These are phyloP conservation scores for Barnettozyma hawaiiensis DNA, from an alignment of 1,139 yeast genomes.

Conservation along the genomic window DNA sequence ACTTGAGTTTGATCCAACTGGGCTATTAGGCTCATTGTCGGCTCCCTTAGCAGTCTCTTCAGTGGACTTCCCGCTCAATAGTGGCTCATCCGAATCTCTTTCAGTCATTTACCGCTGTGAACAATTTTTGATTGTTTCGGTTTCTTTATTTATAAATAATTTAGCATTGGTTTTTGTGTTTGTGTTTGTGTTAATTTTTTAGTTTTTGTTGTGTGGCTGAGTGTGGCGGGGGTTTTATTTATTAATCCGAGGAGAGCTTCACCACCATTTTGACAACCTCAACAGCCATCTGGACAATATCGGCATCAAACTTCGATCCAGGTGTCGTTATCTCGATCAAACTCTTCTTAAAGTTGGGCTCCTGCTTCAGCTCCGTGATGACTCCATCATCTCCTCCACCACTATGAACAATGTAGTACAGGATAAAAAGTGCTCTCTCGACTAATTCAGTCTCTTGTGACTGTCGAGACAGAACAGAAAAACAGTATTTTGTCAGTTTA, in stretches of 20 bases:
- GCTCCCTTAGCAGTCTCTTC: neutral
- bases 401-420: conserved; percentile 24
- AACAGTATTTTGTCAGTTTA: conserved; percentile 8
- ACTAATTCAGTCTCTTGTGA: conserved; percentile 20
- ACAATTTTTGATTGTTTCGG: neutral
- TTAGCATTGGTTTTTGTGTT: too few relatives aligned
- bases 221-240: too few relatives aligned
- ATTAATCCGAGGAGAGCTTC: too few relatives aligned
- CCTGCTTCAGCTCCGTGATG: neutral
- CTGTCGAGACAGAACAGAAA: conserved; percentile 12
- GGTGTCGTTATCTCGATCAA: conserved; percentile 6
- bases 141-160: too few relatives aligned
- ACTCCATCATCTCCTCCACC: neutral
- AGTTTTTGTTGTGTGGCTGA: too few relatives aligned
- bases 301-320: conserved; percentile 3
- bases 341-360: conserved; percentile 3
- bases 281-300: conserved; percentile 14
- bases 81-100: neutral
- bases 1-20: conserved; percentile 17
- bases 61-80: neutral
- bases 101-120: neutral
- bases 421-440: conserved; percentile 37
- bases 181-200: too few relatives aligned
- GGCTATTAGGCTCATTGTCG: conserved; percentile 1
- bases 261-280: conserved; percentile 10